Evolutionary conservation across 2,329 filamentous ascomycete species (phyloP).

Genomic region (Scedosporium dehoogii): DNA sequence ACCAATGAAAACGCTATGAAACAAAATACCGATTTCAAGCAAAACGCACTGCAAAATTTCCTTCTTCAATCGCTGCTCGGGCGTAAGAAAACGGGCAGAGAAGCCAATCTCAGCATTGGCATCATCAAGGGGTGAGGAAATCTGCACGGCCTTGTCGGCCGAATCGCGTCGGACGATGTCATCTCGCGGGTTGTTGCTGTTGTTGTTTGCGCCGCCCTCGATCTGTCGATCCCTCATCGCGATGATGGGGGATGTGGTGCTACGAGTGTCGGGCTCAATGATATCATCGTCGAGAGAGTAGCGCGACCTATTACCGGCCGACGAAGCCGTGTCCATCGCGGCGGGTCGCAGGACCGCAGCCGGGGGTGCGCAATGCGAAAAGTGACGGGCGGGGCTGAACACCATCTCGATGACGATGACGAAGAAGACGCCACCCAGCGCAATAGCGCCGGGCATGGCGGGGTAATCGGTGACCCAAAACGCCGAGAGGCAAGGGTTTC

Average conservation of each 20-base stretch:
- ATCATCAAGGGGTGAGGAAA: background rate
- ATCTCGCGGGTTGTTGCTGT: background rate
- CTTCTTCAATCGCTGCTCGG: slow-evolving; percentile 50
- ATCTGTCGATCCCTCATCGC: background rate
- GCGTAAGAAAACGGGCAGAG: slow-evolving; percentile 17
- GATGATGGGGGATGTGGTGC: background rate
- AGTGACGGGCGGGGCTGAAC: slow-evolving; percentile 34
- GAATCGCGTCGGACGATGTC: too few relatives aligned
- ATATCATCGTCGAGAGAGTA: background rate
- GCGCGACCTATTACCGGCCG: slow-evolving; percentile 1
- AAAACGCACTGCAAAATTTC: slow-evolving; percentile 67
- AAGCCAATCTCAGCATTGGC: background rate
- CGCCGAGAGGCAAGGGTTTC: slow-evolving; percentile 56
- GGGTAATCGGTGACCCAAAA: slow-evolving; percentile 70
- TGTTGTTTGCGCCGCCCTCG: too few relatives aligned
- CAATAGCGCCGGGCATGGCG: slow-evolving; percentile 70
- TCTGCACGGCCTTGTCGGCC: background rate
- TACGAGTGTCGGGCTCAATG: background rate
- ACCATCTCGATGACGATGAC: slow-evolving; percentile 75
- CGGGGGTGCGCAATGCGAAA: slow-evolving; percentile 4
- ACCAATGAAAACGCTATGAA: slow-evolving; percentile 73
- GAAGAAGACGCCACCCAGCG: slow-evolving; percentile 67
- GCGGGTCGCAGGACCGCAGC: background rate
- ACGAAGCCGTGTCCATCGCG: background rate
- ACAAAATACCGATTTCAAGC: slow-evolving; percentile 61